phyloP scores from a whole-genome alignment of 140 eudicot genomes.

The Senecio squalidus region DNA sequence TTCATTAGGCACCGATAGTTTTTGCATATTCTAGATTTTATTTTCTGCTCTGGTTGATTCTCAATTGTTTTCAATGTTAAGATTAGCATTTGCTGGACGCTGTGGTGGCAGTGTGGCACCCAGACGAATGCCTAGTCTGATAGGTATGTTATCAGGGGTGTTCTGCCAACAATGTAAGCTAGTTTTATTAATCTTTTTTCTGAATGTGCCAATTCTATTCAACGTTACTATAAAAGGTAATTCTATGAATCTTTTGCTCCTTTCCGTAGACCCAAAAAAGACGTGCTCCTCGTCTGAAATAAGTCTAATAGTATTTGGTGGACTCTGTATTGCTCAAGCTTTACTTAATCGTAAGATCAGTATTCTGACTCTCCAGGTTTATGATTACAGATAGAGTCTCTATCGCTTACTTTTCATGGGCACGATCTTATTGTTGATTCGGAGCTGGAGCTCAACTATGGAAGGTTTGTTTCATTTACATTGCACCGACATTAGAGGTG shows the following conservation, averaged over 20 bases:
- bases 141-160: constrained; percentile 17
- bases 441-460: constrained; percentile 84
- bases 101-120: constrained; percentile 26
- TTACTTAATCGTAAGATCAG: not conserved
- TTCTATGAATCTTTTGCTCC: not conserved
- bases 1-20: not conserved
- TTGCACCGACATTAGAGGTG: not conserved
- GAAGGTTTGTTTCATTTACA: constrained; percentile 50
- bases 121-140: constrained; percentile 20
- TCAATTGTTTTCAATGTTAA: constrained; percentile 19
- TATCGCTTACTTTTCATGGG: constrained; percentile 85
- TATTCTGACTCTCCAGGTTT: not conserved
- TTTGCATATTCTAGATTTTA: not conserved
- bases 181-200: constrained; percentile 2
- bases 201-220: not conserved
- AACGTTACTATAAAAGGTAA: constrained; percentile 3
- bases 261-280: not conserved
- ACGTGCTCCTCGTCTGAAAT: not conserved
- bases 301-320: not conserved
- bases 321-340: not conserved
- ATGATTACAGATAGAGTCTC: constrained; percentile 74
- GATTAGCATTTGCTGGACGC: constrained; percentile 22
- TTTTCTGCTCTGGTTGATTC: constrained; percentile 9
- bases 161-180: not conserved
- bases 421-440: constrained; percentile 90